These are phyloP conservation scores for Mortierella sp. DNA, from an alignment of 371 early-diverging fungal genomes.

Conservation along the genomic window DNA sequence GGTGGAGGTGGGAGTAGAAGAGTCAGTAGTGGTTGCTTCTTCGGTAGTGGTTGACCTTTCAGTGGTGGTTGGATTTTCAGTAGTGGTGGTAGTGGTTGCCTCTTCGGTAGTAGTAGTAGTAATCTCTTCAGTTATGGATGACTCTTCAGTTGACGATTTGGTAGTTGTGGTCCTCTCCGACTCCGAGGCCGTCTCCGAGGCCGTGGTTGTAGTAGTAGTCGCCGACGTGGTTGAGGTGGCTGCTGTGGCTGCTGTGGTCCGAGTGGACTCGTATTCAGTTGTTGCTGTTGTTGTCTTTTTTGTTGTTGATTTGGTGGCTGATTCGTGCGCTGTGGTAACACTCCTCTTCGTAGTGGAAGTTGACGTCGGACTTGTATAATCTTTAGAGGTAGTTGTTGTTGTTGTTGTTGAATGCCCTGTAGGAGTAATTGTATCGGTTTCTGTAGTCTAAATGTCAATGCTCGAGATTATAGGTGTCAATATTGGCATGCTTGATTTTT, in stretches of 20 bases:
- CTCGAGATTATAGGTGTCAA: neutral
- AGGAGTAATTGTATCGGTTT: neutral
- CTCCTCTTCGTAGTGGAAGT: constrained; percentile 2
- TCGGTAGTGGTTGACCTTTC: neutral
- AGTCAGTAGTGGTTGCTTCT: too few relatives aligned
- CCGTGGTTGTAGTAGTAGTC: constrained; percentile 1
- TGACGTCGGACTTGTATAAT: neutral
- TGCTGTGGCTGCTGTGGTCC: neutral
- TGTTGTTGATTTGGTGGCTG: neutral
- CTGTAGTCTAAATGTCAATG: neutral
- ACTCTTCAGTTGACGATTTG: neutral
- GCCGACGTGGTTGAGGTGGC: constrained; percentile 9
- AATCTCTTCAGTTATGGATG: neutral
- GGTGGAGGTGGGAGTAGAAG: neutral
- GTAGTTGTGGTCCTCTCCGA: neutral
- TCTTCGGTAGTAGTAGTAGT: too few relatives aligned
- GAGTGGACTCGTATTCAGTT: neutral
- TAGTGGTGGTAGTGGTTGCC: neutral
- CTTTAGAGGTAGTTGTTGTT: constrained; percentile 2
- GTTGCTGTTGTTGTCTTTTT: neutral
- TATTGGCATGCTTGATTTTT: neutral
- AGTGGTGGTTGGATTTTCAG: neutral
- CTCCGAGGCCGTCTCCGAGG: neutral
- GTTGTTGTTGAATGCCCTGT: constrained; percentile 5
- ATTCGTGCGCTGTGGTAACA: constrained; percentile 1